A percentile compares a stretch with the other conserved stretches of the same genome.
These are phyloP conservation scores for Scenedesmus sp. DNA, from an alignment of 163 green algal species.

Conservation along the genomic window DNA sequence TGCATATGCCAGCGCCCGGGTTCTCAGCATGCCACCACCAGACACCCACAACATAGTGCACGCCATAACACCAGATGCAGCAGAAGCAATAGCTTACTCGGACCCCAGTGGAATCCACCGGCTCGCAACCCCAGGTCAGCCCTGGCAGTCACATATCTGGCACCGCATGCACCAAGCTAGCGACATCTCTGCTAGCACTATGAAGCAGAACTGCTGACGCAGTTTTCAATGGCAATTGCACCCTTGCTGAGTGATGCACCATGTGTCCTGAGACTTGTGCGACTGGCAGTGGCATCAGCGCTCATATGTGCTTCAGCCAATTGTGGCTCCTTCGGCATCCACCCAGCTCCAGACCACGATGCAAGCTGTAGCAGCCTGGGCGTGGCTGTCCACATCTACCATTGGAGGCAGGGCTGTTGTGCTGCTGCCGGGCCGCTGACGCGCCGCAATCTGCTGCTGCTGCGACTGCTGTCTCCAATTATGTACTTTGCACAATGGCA, in stretches of 20 bases:
- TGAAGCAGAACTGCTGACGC: too few species aligned
- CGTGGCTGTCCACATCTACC: too few species aligned
- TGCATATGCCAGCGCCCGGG: not conserved
- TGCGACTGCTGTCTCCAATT: not conserved
- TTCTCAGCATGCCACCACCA: not conserved
- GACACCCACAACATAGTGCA: not conserved
- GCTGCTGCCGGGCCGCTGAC: not conserved
- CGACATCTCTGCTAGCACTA: not conserved
- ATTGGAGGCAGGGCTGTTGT: not conserved
- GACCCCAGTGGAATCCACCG: not conserved
- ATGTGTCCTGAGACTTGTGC: too few species aligned
- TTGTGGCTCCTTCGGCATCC: too few species aligned
- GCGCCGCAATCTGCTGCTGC: slow-evolving; percentile 15
- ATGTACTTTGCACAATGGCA: too few species aligned
- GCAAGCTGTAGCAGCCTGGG: too few species aligned
- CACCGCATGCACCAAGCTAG: not conserved
- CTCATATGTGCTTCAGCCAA: too few species aligned
- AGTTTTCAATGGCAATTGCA: too few species aligned
- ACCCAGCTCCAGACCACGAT: too few species aligned
- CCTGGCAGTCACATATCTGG: not conserved
- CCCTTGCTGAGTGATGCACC: too few species aligned
- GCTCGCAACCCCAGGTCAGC: not conserved
- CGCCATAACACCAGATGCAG: not conserved
- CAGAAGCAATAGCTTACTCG: not conserved
- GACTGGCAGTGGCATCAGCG: too few species aligned